Conservation (phyloP, 352 stramenopile species). For the Phytophthora litchii region DNA sequence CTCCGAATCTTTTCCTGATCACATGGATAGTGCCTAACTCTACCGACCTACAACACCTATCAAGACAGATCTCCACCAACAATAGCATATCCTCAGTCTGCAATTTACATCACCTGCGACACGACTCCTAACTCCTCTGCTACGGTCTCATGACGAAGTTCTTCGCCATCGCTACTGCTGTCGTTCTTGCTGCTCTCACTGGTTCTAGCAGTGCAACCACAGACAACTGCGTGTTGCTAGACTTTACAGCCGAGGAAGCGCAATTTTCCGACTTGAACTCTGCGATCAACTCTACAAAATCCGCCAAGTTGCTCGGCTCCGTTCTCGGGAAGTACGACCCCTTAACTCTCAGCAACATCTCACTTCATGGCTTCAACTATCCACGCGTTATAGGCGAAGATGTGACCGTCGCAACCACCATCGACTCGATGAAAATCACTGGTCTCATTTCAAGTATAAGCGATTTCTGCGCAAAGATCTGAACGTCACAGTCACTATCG, state of each 20-base stretch:
- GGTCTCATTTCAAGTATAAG: constrained; percentile 44
- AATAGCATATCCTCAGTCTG: background rate
- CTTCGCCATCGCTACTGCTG: constrained; percentile 1
- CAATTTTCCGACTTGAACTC: constrained; percentile 52
- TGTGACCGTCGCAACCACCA: constrained; percentile 31
- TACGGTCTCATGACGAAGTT: constrained; percentile 2
- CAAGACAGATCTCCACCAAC: too few species aligned
- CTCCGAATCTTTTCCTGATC: too few species aligned
- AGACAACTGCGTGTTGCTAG: constrained; percentile 40
- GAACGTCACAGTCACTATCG: constrained; percentile 27
- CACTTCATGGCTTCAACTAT: constrained; percentile 42
- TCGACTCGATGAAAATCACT: constrained; percentile 49
- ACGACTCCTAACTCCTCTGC: background rate
- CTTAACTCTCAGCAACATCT: constrained; percentile 37
- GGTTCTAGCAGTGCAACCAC: background rate
- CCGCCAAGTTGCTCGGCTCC: constrained; percentile 22
- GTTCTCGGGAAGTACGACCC: constrained; percentile 39
- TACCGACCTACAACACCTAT: too few species aligned
- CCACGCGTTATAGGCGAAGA: constrained; percentile 36
- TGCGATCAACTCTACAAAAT: constrained; percentile 23
- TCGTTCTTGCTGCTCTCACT: constrained; percentile 5
- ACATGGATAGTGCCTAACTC: too few species aligned
- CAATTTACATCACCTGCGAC: background rate
- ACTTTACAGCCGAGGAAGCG: constrained; percentile 42
- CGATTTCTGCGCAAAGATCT: too few species aligned